phyloP scores from a whole-genome alignment of 2,329 filamentous ascomycete genomes.

The Fusarium sp. region DNA sequence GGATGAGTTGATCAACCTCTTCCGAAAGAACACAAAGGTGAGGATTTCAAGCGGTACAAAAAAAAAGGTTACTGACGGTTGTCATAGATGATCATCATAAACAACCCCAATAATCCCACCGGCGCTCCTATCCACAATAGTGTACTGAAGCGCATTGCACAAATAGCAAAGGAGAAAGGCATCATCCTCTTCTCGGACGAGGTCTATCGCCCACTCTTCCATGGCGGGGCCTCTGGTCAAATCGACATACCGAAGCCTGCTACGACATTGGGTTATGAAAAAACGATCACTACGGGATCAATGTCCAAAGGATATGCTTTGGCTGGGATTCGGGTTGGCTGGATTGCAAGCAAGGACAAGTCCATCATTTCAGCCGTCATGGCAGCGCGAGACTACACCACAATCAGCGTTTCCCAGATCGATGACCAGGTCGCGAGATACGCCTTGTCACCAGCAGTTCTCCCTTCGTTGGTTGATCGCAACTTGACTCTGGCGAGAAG shows the following conservation, averaged over 20 bases:
- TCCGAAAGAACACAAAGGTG: constrained; percentile 78
- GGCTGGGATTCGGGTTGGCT: constrained; percentile 84
- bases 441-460: constrained; percentile 68
- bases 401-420: constrained; percentile 85
- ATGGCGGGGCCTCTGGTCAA: constrained; percentile 66
- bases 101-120: constrained; percentile 87
- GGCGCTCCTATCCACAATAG: constrained; percentile 74
- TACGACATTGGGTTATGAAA: constrained; percentile 77
- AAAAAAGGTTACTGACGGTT: constrained; percentile 15
- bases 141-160: constrained; percentile 70
- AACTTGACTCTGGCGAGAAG: constrained; percentile 71
- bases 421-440: constrained; percentile 83
- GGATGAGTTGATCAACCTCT: constrained; percentile 71
- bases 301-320: constrained; percentile 89
- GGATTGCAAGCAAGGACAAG: constrained; percentile 77
- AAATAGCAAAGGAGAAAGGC: constrained; percentile 69
- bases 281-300: constrained; percentile 79
- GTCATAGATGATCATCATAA: constrained; percentile 60
- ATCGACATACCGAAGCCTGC: constrained; percentile 69
- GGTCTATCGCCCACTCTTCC: constrained; percentile 87
- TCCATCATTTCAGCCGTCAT: constrained; percentile 73
- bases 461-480: constrained; percentile 60
- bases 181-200: constrained; percentile 82
- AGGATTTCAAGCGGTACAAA: background rate
- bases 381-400: constrained; percentile 81